Evolutionary conservation across 441 rosid genomes (phyloP).

Genomic region (Raphanus hybrid): DNA sequence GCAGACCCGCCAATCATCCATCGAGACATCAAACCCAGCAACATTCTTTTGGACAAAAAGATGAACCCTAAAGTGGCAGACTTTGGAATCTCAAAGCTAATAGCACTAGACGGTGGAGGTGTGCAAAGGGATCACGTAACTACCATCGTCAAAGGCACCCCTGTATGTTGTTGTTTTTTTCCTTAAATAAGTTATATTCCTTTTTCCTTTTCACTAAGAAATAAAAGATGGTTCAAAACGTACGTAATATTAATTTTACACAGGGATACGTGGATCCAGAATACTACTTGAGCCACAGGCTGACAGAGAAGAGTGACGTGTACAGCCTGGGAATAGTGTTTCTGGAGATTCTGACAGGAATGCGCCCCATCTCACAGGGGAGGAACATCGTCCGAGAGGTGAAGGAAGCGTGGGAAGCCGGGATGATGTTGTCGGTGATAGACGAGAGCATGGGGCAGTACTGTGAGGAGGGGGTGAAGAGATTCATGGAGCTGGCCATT

Average conservation of each 20-base stretch:
- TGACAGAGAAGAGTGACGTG: constrained; percentile 90
- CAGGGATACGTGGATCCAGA: constrained; percentile 93
- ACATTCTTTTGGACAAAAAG: constrained; percentile 75
- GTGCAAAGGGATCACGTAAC: constrained; percentile 72
- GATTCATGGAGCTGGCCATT: constrained; percentile 59
- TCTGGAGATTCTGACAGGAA: constrained; percentile 77
- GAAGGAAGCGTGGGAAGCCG: constrained; percentile 55
- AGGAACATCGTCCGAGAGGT: constrained; percentile 91
- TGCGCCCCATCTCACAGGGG: constrained; percentile 81
- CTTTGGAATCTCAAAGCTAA: constrained; percentile 86
- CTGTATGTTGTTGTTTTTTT: constrained; percentile 48
- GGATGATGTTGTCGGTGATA: constrained; percentile 57
- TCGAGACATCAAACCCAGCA: constrained; percentile 84
- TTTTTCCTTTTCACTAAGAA: too few relatives aligned
- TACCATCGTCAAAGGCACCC: constrained; percentile 90
- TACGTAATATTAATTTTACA: constrained; percentile 25
- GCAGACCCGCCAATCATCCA: constrained; percentile 89
- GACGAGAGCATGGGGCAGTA: constrained; percentile 81
- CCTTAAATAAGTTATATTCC: too few relatives aligned
- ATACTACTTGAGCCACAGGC: constrained; percentile 76
- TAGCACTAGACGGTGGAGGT: constrained; percentile 66
- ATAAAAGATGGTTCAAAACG: neutral
- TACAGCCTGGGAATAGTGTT: constrained; percentile 90
- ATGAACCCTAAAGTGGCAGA: constrained; percentile 87
- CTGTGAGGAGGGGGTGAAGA: constrained; percentile 66